These are phyloP conservation scores for Fusarium torreyae DNA, from an alignment of 2,329 filamentous ascomycete genomes.

Conservation along the genomic window DNA sequence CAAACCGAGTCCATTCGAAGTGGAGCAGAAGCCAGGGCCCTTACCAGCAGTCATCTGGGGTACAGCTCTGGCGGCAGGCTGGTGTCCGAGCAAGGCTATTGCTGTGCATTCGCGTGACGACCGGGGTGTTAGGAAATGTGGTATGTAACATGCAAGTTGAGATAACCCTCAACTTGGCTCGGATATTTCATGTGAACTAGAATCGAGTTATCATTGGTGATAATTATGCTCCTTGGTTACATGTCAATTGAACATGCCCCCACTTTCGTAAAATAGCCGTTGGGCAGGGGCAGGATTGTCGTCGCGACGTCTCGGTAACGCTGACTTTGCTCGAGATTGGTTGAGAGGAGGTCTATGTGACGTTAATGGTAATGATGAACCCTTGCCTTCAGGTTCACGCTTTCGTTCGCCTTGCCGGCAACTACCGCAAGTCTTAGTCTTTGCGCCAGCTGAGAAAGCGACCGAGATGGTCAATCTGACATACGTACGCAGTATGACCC, in stretches of 20 bases:
- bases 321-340: slow-evolving; percentile 29
- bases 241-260: slow-evolving; percentile 11
- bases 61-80: slow-evolving; percentile 39
- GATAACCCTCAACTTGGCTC: background rate
- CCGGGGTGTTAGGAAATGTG: background rate
- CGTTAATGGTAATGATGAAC: slow-evolving; percentile 31
- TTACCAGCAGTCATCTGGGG: slow-evolving; percentile 44
- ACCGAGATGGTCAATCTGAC: slow-evolving; percentile 11
- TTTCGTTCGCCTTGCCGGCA: slow-evolving; percentile 18
- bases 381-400: slow-evolving; percentile 15
- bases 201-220: background rate
- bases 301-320: slow-evolving; percentile 26
- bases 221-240: slow-evolving; percentile 7
- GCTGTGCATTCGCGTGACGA: slow-evolving; percentile 32
- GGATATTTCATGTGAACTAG: background rate
- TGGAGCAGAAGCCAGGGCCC: slow-evolving; percentile 37
- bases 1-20: slow-evolving; percentile 40
- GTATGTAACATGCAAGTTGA: background rate
- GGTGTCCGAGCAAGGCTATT: slow-evolving; percentile 32
- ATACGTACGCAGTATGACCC: slow-evolving; percentile 27
- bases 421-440: slow-evolving; percentile 23
- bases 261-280: slow-evolving; percentile 8
- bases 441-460: slow-evolving; percentile 17
- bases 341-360: slow-evolving; percentile 12
- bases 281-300: slow-evolving; percentile 13